These are phyloP conservation scores for Eremothecium sinecaudum DNA, from an alignment of 1,139 yeast species.

Conservation along the genomic window DNA sequence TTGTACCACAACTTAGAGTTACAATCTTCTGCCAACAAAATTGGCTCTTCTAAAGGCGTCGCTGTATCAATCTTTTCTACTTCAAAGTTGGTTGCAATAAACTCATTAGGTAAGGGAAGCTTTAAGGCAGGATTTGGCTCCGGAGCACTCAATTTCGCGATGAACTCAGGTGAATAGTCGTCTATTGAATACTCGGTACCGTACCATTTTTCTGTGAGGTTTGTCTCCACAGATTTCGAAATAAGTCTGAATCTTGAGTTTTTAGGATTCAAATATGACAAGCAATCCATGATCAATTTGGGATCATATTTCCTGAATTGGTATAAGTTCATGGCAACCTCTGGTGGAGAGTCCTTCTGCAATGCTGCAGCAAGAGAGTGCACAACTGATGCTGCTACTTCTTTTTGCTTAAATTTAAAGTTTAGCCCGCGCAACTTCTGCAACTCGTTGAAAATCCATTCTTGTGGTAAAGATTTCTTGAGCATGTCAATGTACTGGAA, in stretches of 20 bases:
- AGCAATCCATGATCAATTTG: constrained; percentile 42
- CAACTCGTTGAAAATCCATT: constrained; percentile 45
- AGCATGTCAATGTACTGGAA: constrained; percentile 70
- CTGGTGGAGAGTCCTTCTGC: constrained; percentile 50
- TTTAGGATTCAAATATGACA: constrained; percentile 41
- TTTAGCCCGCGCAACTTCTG: constrained; percentile 38
- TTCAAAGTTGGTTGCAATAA: constrained; percentile 68
- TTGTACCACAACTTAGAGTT: constrained; percentile 68
- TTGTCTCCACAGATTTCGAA: constrained; percentile 39
- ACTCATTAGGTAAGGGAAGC: constrained; percentile 65
- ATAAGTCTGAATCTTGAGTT: constrained; percentile 56
- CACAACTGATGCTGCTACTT: constrained; percentile 51
- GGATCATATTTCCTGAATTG: constrained; percentile 54
- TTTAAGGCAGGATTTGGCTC: constrained; percentile 38
- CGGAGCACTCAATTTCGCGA: constrained; percentile 31
- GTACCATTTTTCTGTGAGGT: constrained; percentile 68
- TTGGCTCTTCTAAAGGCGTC: constrained; percentile 39
- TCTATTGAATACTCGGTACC: constrained; percentile 66
- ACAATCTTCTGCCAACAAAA: constrained; percentile 36
- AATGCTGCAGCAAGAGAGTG: constrained; percentile 41
- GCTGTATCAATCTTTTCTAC: constrained; percentile 38
- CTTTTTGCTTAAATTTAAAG: constrained; percentile 62
- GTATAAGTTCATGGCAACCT: constrained; percentile 48
- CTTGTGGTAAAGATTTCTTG: constrained; percentile 45
- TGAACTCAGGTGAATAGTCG: constrained; percentile 37